These are phyloP conservation scores for Cicer bijugum DNA, from an alignment of 306 rosid genomes.

Conservation along the genomic window DNA sequence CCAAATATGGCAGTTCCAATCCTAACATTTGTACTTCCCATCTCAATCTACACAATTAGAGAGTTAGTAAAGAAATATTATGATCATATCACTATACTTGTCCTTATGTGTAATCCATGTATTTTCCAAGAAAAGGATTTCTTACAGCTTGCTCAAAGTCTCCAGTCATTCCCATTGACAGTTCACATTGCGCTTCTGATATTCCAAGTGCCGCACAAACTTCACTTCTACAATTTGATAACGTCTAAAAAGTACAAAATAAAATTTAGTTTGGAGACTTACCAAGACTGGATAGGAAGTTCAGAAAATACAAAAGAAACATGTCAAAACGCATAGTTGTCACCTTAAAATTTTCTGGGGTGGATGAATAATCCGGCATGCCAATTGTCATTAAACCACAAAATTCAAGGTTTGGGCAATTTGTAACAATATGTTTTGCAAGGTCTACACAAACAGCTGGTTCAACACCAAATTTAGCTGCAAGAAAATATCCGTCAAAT, in stretches of 20 bases:
- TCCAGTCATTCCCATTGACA: conserved; percentile 97
- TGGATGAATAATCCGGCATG: conserved; percentile 85
- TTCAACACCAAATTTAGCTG: conserved; percentile 93
- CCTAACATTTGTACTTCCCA: conserved; percentile 95
- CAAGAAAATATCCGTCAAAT: conserved; percentile 21
- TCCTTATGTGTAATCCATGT: conserved; percentile 8
- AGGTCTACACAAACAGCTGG: conserved; percentile 78
- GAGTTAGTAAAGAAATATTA: conserved; percentile 10
- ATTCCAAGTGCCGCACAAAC: conserved; percentile 78
- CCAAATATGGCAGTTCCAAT: conserved; percentile 92
- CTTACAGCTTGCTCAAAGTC: conserved; percentile 97
- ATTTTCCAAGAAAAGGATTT: conserved; percentile 23
- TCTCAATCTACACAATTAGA: conserved; percentile 72
- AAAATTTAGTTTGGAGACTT: conserved; percentile 37
- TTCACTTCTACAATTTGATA: conserved; percentile 75
- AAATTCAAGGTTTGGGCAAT: conserved; percentile 81
- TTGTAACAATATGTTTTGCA: conserved; percentile 68
- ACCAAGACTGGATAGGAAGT: conserved; percentile 31
- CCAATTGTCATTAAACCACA: conserved; percentile 95
- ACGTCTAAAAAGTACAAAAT: conserved; percentile 51
- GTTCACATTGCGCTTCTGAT: conserved; percentile 75
- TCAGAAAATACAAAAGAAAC: background rate
- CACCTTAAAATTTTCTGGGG: conserved; percentile 95
- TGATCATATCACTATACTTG: conserved; percentile 13
- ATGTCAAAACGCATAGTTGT: conserved; percentile 14